Percentiles rank a stretch among this genome's conserved stretches.
Evolutionary conservation across 257 asterid genomes (phyloP).

Genomic region (Lantana camara): DNA sequence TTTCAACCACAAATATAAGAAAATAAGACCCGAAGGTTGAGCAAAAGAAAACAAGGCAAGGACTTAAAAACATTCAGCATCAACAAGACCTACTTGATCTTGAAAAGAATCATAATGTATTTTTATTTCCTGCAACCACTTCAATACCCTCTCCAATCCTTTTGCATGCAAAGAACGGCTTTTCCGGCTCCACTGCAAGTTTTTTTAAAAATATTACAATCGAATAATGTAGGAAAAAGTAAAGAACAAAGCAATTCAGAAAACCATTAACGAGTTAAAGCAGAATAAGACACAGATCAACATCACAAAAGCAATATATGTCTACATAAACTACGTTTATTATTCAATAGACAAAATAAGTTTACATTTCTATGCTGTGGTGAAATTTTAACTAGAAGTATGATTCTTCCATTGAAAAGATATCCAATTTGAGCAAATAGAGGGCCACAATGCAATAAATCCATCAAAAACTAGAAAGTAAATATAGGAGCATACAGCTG

Average conservation of each 20-base stretch:
- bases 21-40: conserved; percentile 22
- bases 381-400: no score
- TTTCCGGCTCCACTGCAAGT: conserved; percentile 85
- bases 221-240: no score
- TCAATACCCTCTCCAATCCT: conserved; percentile 76
- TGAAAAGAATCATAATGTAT: conserved; percentile 47
- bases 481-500: conserved; percentile 55
- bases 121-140: conserved; percentile 73
- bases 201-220: not conserved
- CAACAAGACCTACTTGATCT: conserved; percentile 61
- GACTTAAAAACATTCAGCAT: conserved; percentile 27
- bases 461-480: conserved; percentile 21
- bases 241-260: not conserved
- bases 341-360: not conserved
- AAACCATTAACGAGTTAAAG: conserved; percentile 18
- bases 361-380: no score
- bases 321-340: not conserved
- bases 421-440: not conserved
- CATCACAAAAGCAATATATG: conserved; percentile 1
- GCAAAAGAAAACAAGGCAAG: conserved; percentile 8
- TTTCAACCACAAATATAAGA: conserved; percentile 32
- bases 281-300: conserved; percentile 5
- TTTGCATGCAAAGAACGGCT: conserved; percentile 80
- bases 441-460: conserved; percentile 9
- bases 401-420: no score